Percentiles rank a stretch among this genome's conserved stretches.
Conservation (phyloP, 2,329 filamentous ascomycete genomes). For the Colletotrichum falcatum region DNA sequence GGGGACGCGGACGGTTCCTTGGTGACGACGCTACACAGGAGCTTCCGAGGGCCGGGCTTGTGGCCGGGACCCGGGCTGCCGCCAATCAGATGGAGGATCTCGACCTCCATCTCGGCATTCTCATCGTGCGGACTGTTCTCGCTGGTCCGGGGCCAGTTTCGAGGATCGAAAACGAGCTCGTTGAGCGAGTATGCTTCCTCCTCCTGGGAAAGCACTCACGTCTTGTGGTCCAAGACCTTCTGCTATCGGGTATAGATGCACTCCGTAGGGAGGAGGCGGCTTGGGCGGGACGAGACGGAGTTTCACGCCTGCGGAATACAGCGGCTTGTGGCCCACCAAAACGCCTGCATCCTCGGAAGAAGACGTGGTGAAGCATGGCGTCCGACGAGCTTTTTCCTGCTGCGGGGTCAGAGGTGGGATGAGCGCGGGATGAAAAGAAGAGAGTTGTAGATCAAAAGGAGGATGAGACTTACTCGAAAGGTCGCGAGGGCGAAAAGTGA, state of each 20-base stretch:
- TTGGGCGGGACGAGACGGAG: conserved; percentile 11
- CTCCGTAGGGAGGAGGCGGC: conserved; percentile 6
- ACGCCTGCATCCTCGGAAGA: neutral
- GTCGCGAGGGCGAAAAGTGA: too few relatives aligned
- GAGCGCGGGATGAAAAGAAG: too few relatives aligned
- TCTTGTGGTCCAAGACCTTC: neutral
- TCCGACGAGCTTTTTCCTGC: neutral
- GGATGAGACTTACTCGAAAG: too few relatives aligned
- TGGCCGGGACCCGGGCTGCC: neutral
- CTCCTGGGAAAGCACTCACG: neutral
- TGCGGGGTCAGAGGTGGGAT: too few relatives aligned
- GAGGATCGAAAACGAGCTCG: neutral
- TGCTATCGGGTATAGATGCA: conserved; percentile 1
- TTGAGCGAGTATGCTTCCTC: neutral
- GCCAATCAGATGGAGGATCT: conserved; percentile 2
- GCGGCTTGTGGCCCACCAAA: neutral
- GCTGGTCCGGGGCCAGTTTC: neutral
- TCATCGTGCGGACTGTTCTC: neutral
- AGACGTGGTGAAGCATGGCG: neutral
- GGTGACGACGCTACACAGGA: conserved; percentile 22
- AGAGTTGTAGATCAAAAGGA: too few relatives aligned
- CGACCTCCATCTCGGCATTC: neutral
- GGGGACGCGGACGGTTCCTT: neutral
- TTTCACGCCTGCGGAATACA: neutral
- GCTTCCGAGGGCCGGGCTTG: conserved; percentile 1